Base-by-base conservation (phyloP, 2,329 filamentous ascomycete genomes). In the Calonectria pseudoturangicola region DNA sequence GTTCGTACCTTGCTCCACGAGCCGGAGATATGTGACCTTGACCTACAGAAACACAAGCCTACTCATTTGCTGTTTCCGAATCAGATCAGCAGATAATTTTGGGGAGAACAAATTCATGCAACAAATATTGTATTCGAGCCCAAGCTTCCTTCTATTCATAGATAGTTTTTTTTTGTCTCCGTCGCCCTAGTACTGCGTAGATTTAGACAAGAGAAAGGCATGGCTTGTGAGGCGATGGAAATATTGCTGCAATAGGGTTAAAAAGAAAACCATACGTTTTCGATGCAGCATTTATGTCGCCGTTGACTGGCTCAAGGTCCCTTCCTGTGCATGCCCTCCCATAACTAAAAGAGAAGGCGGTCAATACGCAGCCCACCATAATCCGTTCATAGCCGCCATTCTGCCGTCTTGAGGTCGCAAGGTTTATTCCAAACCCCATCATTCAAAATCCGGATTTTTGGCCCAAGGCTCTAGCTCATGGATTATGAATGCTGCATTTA, bases 291-390 rank as follows among this genome's bases (percentile, higher is more conserved):
- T 60, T 41, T 16, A 12, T 18, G 54, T 10, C 27, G 3, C 15
- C 33, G 2, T 36, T 36, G 33, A 13, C 36, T 28, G 12, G 5
- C 15, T 58, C 15, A 33, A 12, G 25, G 54, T 9, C 41, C 39
- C 21, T 16, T 28, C 33, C 56, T 51, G 43, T 56, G 33, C 21
- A 36, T n/a, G 43, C 50, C 47, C 72, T 36, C 48, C 27, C 50
- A n/a, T 13, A 5, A 7, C 47, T 8, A 60, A 72, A 72, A 16
- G 39, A 64, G 79, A 64, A 80, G 76, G 78, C 79, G 78, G 78
- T 80, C 72, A 74, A 51, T 56, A 3, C 69, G 48, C 63, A 76
- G 41, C 75, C 75, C 73, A 77, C 76, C 63, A 66, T 50, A 21
- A 70, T 69, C 72, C 72, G 54, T 6, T 48, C 64, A 27, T 62